These are phyloP conservation scores for Rhodotorula mucilaginosa DNA, from an alignment of 1,284 basidiomycete species.

Conservation along the genomic window DNA sequence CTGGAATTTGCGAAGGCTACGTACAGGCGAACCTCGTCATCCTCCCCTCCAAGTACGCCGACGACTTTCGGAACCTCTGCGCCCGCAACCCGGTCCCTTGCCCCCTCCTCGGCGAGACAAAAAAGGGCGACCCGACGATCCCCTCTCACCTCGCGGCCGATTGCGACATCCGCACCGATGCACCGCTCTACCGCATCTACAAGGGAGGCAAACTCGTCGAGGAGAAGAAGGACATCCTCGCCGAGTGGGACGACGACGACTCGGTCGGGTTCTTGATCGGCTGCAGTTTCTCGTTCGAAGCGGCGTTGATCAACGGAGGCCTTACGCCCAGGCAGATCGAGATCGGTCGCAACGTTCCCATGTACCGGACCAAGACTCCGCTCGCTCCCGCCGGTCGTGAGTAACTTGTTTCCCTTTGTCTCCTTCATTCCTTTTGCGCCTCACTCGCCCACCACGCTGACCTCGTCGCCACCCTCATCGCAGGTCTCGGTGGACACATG, in stretches of 20 bases:
- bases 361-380: conserved; percentile 41
- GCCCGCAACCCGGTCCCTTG: conserved; percentile 46
- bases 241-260: conserved; percentile 43
- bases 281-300: conserved; percentile 47
- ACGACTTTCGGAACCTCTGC: conserved; percentile 46
- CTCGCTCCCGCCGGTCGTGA: conserved; percentile 14
- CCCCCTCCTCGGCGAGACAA: conserved; percentile 45
- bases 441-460: conserved; percentile 13
- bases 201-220: conserved; percentile 14
- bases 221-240: conserved; percentile 32
- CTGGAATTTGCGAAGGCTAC: conserved; percentile 32
- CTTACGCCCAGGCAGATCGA: conserved; percentile 43
- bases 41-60: conserved; percentile 43
- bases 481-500: conserved; percentile 43
- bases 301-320: conserved; percentile 38
- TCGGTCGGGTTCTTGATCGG: conserved; percentile 45
- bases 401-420: background rate
- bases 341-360: conserved; percentile 42
- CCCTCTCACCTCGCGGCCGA: conserved; percentile 38
- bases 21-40: conserved; percentile 48
- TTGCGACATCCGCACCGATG: conserved; percentile 46
- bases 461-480: background rate
- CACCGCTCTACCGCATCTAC: conserved; percentile 45
- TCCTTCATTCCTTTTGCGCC: background rate
- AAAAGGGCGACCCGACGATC: conserved; percentile 39